Evolutionary conservation across 179 eudicot species (phyloP).

Genomic region (Spergularia azorica): DNA sequence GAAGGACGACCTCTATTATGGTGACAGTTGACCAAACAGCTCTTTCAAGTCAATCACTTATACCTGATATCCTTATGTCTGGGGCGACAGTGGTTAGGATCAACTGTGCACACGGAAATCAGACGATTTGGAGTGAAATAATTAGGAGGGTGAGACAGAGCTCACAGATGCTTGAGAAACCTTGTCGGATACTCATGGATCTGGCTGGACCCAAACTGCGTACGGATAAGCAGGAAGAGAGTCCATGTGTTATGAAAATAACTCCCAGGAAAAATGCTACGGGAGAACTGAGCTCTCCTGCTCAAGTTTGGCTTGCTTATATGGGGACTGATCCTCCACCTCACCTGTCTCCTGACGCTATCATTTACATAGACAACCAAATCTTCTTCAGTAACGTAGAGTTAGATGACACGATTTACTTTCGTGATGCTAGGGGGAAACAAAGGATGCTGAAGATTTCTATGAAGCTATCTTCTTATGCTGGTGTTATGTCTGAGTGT

Average conservation of each 20-base stretch:
- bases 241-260: constrained; percentile 51
- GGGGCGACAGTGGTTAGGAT: constrained; percentile 47
- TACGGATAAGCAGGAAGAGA: constrained; percentile 45
- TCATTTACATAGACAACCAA: constrained; percentile 38
- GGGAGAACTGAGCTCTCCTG: constrained; percentile 42
- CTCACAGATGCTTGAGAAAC: constrained; percentile 56
- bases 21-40: constrained; percentile 57
- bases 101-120: constrained; percentile 66
- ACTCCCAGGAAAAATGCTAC: constrained; percentile 46
- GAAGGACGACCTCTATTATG: constrained; percentile 51
- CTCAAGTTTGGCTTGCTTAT: constrained; percentile 52
- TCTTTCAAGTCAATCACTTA: constrained; percentile 31
- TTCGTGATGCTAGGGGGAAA: constrained; percentile 54
- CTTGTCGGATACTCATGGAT: constrained; percentile 64
- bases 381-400: constrained; percentile 40
- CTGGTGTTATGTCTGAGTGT: constrained; percentile 22
- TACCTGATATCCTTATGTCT: constrained; percentile 43
- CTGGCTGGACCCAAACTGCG: constrained; percentile 66
- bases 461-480: constrained; percentile 19
- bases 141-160: constrained; percentile 42
- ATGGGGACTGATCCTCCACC: constrained; percentile 46
- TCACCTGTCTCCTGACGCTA: constrained; percentile 45
- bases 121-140: constrained; percentile 54
- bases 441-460: constrained; percentile 36
- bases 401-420: constrained; percentile 41